A percentile compares a stretch with the other conserved stretches of the same genome.
phyloP scores from a whole-genome alignment of 2,329 filamentous ascomycete species.

The Rutstroemia sp. region DNA sequence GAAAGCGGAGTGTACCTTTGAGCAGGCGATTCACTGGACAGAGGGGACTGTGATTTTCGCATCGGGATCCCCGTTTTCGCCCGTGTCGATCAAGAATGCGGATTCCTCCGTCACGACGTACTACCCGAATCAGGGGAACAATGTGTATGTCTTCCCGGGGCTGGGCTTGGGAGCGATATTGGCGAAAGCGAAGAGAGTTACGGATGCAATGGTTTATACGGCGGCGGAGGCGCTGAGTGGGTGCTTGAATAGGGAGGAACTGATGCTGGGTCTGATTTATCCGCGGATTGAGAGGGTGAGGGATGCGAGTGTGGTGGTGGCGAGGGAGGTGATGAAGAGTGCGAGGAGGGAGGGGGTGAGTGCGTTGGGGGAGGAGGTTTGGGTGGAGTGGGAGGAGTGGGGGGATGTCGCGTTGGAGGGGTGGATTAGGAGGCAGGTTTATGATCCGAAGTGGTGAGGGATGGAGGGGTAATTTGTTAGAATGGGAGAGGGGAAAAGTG shows the following conservation, averaged over 20 bases:
- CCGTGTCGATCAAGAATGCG: conserved; percentile 56
- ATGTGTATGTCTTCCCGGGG: conserved; percentile 91
- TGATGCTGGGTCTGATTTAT: conserved; percentile 80
- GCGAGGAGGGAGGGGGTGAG: conserved; percentile 78
- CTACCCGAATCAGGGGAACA: conserved; percentile 78
- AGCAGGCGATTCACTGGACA: conserved; percentile 85
- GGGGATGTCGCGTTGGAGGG: conserved; percentile 54
- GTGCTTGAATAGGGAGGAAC: conserved; percentile 73
- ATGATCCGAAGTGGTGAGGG: conserved; percentile 41
- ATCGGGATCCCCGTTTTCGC: conserved; percentile 85
- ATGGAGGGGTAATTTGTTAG: no score
- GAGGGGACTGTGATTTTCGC: conserved; percentile 90
- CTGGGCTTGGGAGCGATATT: conserved; percentile 91
- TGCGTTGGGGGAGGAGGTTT: conserved; percentile 59
- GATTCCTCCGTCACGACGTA: conserved; percentile 53
- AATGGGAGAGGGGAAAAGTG: no score
- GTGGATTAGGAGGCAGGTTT: conserved; percentile 54
- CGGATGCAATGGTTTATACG: conserved; percentile 95
- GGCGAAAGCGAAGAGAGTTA: conserved; percentile 77
- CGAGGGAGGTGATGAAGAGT: conserved; percentile 87
- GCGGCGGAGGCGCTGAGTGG: conserved; percentile 76
- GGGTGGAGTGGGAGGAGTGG: conserved; percentile 68
- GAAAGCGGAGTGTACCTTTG: conserved; percentile 97
- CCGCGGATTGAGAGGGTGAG: conserved; percentile 85
- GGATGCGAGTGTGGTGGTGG: conserved; percentile 79